phyloP scores from a whole-genome alignment of 805 yeast genomes.

The Vanderwaltozyma polyspora region DNA sequence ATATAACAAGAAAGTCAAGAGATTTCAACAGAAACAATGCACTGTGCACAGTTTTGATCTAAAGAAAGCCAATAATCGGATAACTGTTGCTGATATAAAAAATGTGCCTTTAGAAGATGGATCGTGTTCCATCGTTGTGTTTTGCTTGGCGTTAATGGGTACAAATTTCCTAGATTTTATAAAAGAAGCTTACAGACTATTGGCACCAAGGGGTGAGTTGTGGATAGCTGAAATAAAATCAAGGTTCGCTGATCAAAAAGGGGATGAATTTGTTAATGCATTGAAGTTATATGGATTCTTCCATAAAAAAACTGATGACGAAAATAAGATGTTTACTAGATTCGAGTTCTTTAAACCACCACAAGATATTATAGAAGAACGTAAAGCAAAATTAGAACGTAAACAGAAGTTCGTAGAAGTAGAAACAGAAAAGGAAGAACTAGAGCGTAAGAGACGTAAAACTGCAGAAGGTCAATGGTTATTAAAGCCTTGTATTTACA shows the following conservation, averaged over 20 bases:
- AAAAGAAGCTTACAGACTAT: constrained; percentile 75
- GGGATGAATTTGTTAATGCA: constrained; percentile 70
- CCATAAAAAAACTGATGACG: constrained; percentile 77
- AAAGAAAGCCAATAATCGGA: constrained; percentile 75
- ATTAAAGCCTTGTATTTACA: constrained; percentile 91
- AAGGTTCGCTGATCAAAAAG: constrained; percentile 65
- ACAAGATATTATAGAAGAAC: constrained; percentile 50
- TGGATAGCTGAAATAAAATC: constrained; percentile 98
- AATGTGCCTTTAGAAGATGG: constrained; percentile 75
- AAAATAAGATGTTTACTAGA: constrained; percentile 86
- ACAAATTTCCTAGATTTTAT: constrained; percentile 90
- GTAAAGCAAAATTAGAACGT: constrained; percentile 49
- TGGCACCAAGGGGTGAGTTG: constrained; percentile 84
- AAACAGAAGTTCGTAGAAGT: constrained; percentile 60
- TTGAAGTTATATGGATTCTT: constrained; percentile 73
- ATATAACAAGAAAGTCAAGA: constrained; percentile 23
- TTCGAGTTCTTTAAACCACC: constrained; percentile 91
- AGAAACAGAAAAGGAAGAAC: constrained; percentile 50
- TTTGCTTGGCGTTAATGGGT: constrained; percentile 94
- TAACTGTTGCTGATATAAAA: constrained; percentile 93
- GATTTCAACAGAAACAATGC: constrained; percentile 36
- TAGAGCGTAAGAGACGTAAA: constrained; percentile 42
- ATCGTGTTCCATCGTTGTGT: constrained; percentile 79
- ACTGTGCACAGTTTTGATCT: constrained; percentile 84
- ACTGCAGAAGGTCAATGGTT: constrained; percentile 78